Conservation (phyloP, 805 yeast genomes). For the Pichia phayaonensis region DNA sequence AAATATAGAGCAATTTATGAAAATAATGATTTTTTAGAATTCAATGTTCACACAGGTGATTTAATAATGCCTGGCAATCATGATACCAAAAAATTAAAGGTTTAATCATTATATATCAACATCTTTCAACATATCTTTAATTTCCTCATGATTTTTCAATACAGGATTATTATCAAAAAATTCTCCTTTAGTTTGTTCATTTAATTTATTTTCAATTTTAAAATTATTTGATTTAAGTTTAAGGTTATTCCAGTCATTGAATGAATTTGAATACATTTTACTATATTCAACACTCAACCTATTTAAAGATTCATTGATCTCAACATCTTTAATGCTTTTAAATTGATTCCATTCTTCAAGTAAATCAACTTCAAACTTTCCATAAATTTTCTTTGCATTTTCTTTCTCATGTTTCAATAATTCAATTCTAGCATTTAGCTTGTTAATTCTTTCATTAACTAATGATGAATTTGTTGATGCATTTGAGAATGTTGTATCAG, state of each 20-base stretch:
- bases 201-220: conserved; percentile 13
- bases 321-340: conserved; percentile 72
- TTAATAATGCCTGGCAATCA: neutral
- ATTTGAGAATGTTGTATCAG: conserved; percentile 32
- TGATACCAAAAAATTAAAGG: neutral
- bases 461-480: conserved; percentile 30
- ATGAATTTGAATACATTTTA: conserved; percentile 58
- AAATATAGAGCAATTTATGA: conserved; percentile 24
- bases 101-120: neutral
- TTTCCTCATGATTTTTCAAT: conserved; percentile 21
- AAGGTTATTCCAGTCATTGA: conserved; percentile 58
- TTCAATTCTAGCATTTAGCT: conserved; percentile 32
- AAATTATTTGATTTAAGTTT: conserved; percentile 10
- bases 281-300: conserved; percentile 73
- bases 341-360: conserved; percentile 54
- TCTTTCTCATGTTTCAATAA: conserved; percentile 40
- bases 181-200: conserved; percentile 16
- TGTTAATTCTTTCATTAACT: conserved; percentile 36
- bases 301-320: conserved; percentile 62
- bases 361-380: conserved; percentile 38
- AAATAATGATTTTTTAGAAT: conserved; percentile 20
- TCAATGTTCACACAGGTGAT: conserved; percentile 10
- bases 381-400: conserved; percentile 37
- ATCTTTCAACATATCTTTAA: conserved; percentile 12
- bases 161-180: conserved; percentile 23